Evolutionary conservation across 305 asterid genomes (phyloP), one percentile per base, ranked within the genome.

Genomic region (Fraxinus greggii): DNA sequence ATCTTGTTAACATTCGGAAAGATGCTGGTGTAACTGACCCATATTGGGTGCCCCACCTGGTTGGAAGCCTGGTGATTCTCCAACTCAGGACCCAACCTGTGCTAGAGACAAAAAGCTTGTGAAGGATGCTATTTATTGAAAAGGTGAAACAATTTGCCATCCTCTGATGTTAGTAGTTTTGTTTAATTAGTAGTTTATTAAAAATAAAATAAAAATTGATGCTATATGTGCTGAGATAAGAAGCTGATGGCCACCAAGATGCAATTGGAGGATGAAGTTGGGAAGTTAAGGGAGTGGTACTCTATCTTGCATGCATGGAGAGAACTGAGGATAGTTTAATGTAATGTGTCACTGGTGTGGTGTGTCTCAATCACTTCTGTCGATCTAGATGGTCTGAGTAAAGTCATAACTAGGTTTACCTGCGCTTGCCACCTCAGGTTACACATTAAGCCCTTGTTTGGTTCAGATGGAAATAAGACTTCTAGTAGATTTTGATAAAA

Each of bases 11-110:
- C 79, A 82, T 93, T 23, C 89, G 98, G 84, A 92, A 72, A 82
- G 90, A 91, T 42, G 99, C 99, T 70, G 99, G 97, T 63, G 95
- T 94, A 0, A 72, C 81, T 76, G 97, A 95, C 82, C 97, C 98
- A 78, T 95, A 84, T 81, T 94, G 99, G 99, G 87, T 91, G 70
- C 99, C 99, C 99, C 99, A 7, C 94, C 91, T 82, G 99, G 99
- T 77, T 95, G 99, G 99, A 84, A 87, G 78, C 95, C 85, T 54
- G 99, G 99, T 78, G 97, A 95, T 84, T 88, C 93, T 67, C 97
- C 97, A 48, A 92, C 93, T 79, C 99, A 94, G 85, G 96, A 94
- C 78, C 99, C 99, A 9, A 82, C 85, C 4, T 93, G 93, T 89
- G 95, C 97, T 31, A 85, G 85, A 79, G 95, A 92, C 82, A 72